phyloP scores from a whole-genome alignment of 2,329 filamentous ascomycete genomes.

The Triangularia verruculosa region DNA sequence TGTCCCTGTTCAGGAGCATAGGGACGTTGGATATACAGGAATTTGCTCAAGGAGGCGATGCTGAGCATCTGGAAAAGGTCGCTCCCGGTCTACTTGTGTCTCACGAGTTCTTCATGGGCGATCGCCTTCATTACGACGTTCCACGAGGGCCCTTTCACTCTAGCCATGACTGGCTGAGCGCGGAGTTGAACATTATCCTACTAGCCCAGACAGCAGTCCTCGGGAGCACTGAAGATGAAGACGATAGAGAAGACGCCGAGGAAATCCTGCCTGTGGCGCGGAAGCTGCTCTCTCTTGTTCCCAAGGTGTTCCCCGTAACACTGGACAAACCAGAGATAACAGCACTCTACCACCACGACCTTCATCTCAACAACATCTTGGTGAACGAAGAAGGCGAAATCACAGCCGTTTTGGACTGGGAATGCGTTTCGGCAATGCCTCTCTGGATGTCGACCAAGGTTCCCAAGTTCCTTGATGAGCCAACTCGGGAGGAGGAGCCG shows the following conservation, averaged over 20 bases:
- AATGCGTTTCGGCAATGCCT: conserved; percentile 30
- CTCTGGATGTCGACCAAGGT: conserved; percentile 21
- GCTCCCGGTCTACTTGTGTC: conserved; percentile 30
- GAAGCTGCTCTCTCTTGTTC: conserved; percentile 30
- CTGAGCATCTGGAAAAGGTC: not conserved
- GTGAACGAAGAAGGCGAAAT: conserved; percentile 36
- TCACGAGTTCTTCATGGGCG: conserved; percentile 33
- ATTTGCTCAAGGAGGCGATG: not conserved
- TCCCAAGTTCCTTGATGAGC: conserved; percentile 16
- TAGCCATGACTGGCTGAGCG: conserved; percentile 34
- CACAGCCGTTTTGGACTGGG: conserved; percentile 42
- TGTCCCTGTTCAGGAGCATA: conserved; percentile 21
- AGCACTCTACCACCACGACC: conserved; percentile 37
- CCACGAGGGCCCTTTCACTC: conserved; percentile 35
- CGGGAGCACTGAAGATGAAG: conserved; percentile 26
- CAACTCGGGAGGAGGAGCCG: conserved; percentile 15
- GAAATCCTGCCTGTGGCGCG: conserved; percentile 19
- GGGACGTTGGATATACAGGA: conserved; percentile 24
- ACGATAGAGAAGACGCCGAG: conserved; percentile 33
- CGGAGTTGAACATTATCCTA: conserved; percentile 28
- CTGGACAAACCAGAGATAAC: conserved; percentile 27
- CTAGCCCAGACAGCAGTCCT: conserved; percentile 24
- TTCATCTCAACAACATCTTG: conserved; percentile 39
- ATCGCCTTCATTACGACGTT: conserved; percentile 31
- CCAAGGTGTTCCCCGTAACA: conserved; percentile 29